Evolutionary conservation across 73 alveolate genomes (phyloP), one percentile per base, ranked within the genome.

Genomic region (Tetrahymena borealis): DNA sequence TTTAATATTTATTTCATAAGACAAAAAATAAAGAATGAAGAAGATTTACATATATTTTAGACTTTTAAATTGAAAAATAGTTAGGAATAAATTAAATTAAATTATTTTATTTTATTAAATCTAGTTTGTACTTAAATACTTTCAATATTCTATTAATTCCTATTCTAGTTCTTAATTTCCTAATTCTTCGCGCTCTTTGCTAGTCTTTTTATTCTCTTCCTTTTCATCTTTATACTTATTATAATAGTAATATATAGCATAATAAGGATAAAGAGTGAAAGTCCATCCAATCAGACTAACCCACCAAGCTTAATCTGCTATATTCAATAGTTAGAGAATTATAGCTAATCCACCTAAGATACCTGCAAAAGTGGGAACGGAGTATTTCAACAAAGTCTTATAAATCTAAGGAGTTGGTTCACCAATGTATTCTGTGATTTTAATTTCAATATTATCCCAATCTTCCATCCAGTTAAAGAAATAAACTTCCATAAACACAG

Each of bases 401-500:
- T 92, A 92, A 1, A 78, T 20, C 90, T 40, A 78, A n/a, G 95
- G 95, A 32, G 90, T 78, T 9, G 40, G 32, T 13, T 92, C 95
- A 10, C 93, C 93, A 78, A 32, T 78, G 13, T 40, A 24, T 79
- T 38, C 3, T 13, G 33, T 24, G 78, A 79, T 92, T 20, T 78
- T 39, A 32, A 39, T 37, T 13, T 39, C 38, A 60, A 90, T 11
- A 33, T 36, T 20, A 39, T 20, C 37, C 90, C 39, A 20, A 42
- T 79, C n/a, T 36, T 38, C 90, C 90, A n/a, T 39, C 90, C 78
- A n/a, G 32, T 38, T 20, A 92, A 38, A 78, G 36, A 79, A n/a
- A 79, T 78, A 32, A 31, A 92, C 93, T 90, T 93, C 92, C 36
- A 93, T 32, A 78, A 93, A 90, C 39, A 93, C 78, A 42, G 41